Evolutionary conservation across 78 protist species (phyloP), one percentile per base, ranked within the genome.

Genomic region (Bodo saltans): DNA sequence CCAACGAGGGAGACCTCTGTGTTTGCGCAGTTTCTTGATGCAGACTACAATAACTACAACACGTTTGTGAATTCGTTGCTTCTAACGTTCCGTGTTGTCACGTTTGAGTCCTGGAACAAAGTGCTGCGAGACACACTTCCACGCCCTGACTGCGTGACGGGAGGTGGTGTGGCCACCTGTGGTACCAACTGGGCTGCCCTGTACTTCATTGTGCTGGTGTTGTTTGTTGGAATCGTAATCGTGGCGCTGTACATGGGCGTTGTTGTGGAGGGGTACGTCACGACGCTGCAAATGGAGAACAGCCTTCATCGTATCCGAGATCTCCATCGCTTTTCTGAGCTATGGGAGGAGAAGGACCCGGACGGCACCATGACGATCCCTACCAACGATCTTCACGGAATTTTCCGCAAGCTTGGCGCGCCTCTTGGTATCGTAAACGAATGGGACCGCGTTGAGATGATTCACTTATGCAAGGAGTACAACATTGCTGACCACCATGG

Each of bases 291-390:
- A 37, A 26, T 52, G n/a, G 84, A 79, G 29, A 3, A 52, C 35
- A 38, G 68, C 60, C 42, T 4, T 8, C 42, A 67, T 32, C 4
- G 41, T 8, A 79, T 68, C 30, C 1, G 8, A 40, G 70, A 79
- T 39, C n/a, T 79, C 30, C 74, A 79, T n/a, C 17, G 42, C 39
- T 79, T 79, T 32, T 8, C 34, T n/a, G 84, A 79, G 23, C n/a
- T 68, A 33, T 79, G 84, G 84, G 70, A 70, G 39, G 72, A 79
- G 68, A 67, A 67, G 42, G 84, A 79, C 52, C 70, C 74, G 17
- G 40, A 12, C 25, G 84, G 73, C 39, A 53, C 67, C 32, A 74
- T 68, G 35, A 68, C 72, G 27, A 79, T 79, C 27, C 60, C n/a
- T 40, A 52, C 72, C 52, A 29, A 25, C 33, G 60, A 3, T 1